Percentiles rank a stretch among this genome's conserved stretches.
phyloP scores from a whole-genome alignment of 176 grass and related monocot genomes.

The Musa schizocarpa region DNA sequence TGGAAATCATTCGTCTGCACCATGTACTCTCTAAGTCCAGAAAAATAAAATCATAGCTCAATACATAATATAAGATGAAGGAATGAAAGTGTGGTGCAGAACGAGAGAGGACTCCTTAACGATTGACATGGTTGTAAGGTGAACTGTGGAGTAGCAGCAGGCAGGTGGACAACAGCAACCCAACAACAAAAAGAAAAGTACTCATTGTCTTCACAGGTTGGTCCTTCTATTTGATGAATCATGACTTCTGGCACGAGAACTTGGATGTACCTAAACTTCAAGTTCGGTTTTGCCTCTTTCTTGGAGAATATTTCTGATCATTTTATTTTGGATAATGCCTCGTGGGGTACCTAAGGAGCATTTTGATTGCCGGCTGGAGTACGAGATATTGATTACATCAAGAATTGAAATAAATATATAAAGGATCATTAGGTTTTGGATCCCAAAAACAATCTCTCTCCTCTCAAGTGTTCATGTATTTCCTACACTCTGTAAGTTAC shows the following conservation, averaged over 20 bases:
- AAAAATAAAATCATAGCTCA: slow-evolving; percentile 34
- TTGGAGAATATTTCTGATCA: no score
- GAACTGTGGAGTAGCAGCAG: neutral
- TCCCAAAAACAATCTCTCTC: no score
- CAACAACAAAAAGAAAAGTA: neutral
- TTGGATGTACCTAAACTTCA: neutral
- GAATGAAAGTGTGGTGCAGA: neutral
- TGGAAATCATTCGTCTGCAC: slow-evolving; percentile 29
- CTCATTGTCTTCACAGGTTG: neutral
- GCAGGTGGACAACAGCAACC: neutral
- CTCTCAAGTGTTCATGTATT: no score
- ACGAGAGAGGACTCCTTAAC: neutral
- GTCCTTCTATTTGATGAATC: neutral
- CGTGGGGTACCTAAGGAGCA: no score
- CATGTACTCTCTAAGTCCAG: slow-evolving; percentile 63
- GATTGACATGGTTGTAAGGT: neutral
- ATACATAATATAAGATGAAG: neutral
- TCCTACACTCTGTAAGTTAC: neutral
- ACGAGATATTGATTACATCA: no score
- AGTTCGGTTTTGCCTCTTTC: neutral
- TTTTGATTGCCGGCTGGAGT: no score
- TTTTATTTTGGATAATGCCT: no score
- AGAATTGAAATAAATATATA: no score
- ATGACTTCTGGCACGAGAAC: neutral
- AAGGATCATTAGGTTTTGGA: no score